Percentiles rank a stretch among this genome's conserved stretches.
phyloP scores from a whole-genome alignment of 2,329 filamentous ascomycete species.

The Coniochaeta hoffmannii region DNA sequence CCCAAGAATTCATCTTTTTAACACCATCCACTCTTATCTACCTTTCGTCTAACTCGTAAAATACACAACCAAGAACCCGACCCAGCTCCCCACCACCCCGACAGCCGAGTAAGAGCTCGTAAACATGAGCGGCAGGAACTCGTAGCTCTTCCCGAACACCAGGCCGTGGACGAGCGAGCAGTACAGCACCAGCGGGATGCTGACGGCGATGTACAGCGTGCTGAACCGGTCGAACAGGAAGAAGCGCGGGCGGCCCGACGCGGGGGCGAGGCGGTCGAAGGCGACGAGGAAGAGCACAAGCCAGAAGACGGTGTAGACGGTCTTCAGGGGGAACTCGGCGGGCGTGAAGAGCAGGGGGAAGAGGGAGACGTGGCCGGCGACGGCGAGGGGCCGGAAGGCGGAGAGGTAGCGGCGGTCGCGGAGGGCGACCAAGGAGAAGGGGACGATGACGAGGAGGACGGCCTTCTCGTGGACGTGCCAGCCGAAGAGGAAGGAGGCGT shows the following conservation, averaged over 20 bases:
- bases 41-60: slow-evolving; percentile 57
- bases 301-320: slow-evolving; percentile 88
- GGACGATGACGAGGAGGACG: slow-evolving; percentile 86
- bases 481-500: slow-evolving; percentile 92
- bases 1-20: too few species aligned
- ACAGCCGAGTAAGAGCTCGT: slow-evolving; percentile 90
- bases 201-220: slow-evolving; percentile 79
- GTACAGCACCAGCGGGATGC: slow-evolving; percentile 84
- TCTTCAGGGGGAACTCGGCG: slow-evolving; percentile 90
- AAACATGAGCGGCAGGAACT: slow-evolving; percentile 95
- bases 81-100: slow-evolving; percentile 92
- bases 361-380: slow-evolving; percentile 89
- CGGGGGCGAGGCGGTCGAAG: slow-evolving; percentile 83
- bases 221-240: slow-evolving; percentile 90
- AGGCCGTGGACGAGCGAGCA: slow-evolving; percentile 76
- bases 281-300: slow-evolving; percentile 75
- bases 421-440: slow-evolving; percentile 87
- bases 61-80: slow-evolving; percentile 90
- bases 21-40: too few species aligned
- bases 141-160: slow-evolving; percentile 74
- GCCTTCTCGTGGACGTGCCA: slow-evolving; percentile 99
- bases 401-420: slow-evolving; percentile 84
- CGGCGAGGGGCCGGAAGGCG: slow-evolving; percentile 84
- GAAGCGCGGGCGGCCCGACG: slow-evolving; percentile 69
- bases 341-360: slow-evolving; percentile 91